phyloP scores from a whole-genome alignment of 2,329 filamentous ascomycete genomes.

The Xylaria sp. region DNA sequence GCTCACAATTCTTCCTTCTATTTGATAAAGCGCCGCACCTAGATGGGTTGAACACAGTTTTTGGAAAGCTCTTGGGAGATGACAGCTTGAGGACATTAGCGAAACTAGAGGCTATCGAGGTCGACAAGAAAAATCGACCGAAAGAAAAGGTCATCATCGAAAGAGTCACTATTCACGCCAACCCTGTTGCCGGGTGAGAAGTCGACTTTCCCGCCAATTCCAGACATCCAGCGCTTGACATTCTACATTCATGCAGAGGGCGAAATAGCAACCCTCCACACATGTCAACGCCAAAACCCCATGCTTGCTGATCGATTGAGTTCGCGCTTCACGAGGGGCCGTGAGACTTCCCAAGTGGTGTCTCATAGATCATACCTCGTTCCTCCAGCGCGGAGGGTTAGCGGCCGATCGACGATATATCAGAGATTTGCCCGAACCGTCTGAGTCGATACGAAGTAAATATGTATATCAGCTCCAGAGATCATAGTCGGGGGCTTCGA shows the following conservation, averaged over 20 bases:
- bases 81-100: conserved; percentile 69
- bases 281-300: neutral
- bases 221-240: neutral
- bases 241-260: neutral
- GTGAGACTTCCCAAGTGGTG: neutral
- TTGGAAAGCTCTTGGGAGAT: conserved; percentile 74
- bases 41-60: conserved; percentile 84
- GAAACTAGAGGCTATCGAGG: conserved; percentile 71
- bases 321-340: neutral
- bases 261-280: neutral
- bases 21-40: conserved; percentile 80
- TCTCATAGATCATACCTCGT: neutral
- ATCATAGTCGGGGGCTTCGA: too few species aligned
- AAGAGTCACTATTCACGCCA: conserved; percentile 76
- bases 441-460: too few species aligned
- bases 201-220: neutral
- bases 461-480: too few species aligned
- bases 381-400: neutral
- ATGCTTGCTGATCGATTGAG: neutral
- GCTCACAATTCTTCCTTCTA: conserved; percentile 81
- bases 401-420: neutral
- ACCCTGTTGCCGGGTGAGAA: conserved; percentile 69
- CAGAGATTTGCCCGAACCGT: too few species aligned
- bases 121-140: conserved; percentile 80
- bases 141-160: conserved; percentile 71